These are phyloP conservation scores for Bothriochloa decipiens DNA, from an alignment of 176 grass and related monocot species.

Conservation along the genomic window DNA sequence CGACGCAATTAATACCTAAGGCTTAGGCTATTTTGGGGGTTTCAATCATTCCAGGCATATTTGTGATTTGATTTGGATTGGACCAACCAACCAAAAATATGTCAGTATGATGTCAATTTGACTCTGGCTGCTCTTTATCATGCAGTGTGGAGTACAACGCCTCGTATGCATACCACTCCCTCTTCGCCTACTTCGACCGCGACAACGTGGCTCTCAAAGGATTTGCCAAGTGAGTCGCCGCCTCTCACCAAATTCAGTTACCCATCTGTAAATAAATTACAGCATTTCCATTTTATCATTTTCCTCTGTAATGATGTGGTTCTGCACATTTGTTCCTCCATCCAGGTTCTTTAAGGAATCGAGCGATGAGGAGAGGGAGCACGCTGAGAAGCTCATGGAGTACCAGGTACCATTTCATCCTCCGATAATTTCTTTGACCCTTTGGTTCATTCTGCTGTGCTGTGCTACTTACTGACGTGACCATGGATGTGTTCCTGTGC, in stretches of 20 bases:
- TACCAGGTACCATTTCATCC: slow-evolving; percentile 59
- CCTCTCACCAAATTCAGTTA: background rate
- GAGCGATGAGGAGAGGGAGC: slow-evolving; percentile 70
- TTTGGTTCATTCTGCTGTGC: background rate
- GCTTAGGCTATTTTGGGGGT: too few relatives aligned
- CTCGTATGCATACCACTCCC: slow-evolving; percentile 88
- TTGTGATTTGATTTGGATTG: background rate
- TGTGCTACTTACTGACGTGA: background rate
- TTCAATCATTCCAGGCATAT: background rate
- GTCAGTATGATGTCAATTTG: too few relatives aligned
- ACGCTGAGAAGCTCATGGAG: slow-evolving; percentile 83
- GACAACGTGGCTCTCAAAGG: slow-evolving; percentile 91
- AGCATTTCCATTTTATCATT: background rate
- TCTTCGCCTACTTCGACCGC: slow-evolving; percentile 92
- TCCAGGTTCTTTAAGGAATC: slow-evolving; percentile 91
- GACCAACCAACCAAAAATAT: background rate
- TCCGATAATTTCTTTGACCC: background rate
- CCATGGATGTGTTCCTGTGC: too few relatives aligned
- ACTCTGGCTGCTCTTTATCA: background rate
- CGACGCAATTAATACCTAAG: too few relatives aligned
- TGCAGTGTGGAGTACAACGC: slow-evolving; percentile 91
- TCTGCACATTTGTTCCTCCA: background rate
- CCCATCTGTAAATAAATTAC: background rate
- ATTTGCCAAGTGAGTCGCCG: slow-evolving; percentile 65
- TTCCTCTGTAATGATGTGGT: background rate